Evolutionary conservation across 306 rosid species (phyloP).

Genomic region (Prunus fruticosa): DNA sequence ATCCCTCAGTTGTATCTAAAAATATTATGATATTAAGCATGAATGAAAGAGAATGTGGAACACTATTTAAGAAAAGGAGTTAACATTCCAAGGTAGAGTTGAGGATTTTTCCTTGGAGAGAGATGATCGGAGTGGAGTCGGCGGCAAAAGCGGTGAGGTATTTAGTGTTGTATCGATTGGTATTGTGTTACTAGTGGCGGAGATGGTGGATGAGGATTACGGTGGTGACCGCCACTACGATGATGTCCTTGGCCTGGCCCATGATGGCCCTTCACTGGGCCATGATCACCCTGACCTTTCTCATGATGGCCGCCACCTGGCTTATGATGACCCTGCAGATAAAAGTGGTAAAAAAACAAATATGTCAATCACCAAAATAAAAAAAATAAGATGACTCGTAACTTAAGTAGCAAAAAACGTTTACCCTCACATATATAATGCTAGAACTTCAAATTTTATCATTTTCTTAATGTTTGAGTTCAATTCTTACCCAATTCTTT

Average conservation of each 20-base stretch:
- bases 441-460: background rate
- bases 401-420: too few species aligned
- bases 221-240: background rate
- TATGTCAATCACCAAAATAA: too few species aligned
- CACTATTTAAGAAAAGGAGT: background rate
- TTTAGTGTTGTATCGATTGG: background rate
- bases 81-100: too few species aligned
- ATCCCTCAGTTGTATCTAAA: background rate
- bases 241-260: background rate
- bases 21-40: background rate
- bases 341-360: too few species aligned
- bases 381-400: too few species aligned
- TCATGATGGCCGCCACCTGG: background rate
- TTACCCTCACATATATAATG: background rate
- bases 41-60: background rate
- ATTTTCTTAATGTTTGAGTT: too few species aligned
- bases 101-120: too few species aligned
- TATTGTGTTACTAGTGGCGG: background rate
- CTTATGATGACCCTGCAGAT: background rate
- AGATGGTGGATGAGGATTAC: background rate
- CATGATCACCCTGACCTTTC: background rate
- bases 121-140: background rate
- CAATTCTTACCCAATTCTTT: too few species aligned
- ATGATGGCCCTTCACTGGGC: background rate
- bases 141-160: background rate